These are phyloP conservation scores for Ceratocystis papillata DNA, from an alignment of 2,329 filamentous ascomycete genomes.

Conservation along the genomic window DNA sequence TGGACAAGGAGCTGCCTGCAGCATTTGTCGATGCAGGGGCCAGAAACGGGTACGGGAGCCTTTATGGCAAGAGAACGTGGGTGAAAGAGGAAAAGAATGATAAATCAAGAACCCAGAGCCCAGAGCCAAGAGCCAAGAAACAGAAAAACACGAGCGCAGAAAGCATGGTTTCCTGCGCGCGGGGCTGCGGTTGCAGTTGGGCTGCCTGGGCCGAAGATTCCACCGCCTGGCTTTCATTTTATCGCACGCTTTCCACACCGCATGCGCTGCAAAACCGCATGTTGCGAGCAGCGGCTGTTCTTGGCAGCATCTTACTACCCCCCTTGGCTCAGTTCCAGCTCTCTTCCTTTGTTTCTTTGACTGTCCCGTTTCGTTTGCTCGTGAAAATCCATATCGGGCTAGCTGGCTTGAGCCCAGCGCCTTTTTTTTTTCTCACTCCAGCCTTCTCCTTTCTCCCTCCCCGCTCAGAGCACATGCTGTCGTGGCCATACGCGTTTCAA, in stretches of 20 bases:
- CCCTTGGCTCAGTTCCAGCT: neutral
- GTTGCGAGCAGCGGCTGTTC: too few species aligned
- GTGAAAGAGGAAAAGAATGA: neutral
- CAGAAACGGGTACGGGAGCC: neutral
- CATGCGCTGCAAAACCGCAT: too few species aligned
- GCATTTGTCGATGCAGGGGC: neutral
- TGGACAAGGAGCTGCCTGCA: neutral
- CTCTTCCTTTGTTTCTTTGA: neutral
- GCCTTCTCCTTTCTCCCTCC: neutral
- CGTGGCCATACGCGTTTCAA: constrained; percentile 15
- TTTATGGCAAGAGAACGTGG: neutral
- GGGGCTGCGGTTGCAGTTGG: neutral
- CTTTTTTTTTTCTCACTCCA: constrained; percentile 6
- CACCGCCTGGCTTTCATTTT: neutral
- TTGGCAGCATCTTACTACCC: neutral
- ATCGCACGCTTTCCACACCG: neutral
- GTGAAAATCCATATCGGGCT: neutral
- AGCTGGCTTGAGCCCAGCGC: constrained; percentile 10
- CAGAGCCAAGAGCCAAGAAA: neutral
- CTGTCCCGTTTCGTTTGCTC: neutral
- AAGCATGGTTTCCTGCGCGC: neutral
- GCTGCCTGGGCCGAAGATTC: neutral
- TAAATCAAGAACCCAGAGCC: too few species aligned
- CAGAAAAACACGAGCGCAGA: neutral
- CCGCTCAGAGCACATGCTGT: constrained; percentile 6